Base-by-base conservation (phyloP, 352 stramenopile species). In the Phytophthora idaei region DNA sequence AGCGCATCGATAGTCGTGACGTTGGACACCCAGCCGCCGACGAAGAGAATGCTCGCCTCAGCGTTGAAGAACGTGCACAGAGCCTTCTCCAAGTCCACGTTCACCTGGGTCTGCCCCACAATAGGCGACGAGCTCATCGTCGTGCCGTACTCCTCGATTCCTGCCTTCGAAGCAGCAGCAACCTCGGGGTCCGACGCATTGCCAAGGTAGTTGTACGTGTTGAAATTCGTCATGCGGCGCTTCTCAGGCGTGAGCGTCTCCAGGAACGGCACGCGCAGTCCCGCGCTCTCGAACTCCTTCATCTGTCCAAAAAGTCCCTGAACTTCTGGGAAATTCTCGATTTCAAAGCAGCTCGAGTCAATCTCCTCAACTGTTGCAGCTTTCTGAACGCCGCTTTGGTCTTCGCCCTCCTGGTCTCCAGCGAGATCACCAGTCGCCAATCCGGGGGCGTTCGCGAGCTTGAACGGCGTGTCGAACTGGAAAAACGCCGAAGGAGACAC, bases 181-280 rank as follows among this genome's bases (percentile, higher is more conserved):
- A 92, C 82, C 25, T 76, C 68, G 12, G 64, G 56, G 67, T 92
- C 75, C 28, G 77, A 86, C 2, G 86, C 83, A 48, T 93, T 89
- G 17, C 86, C 86, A 14, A 94, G 74, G 60, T 94, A 94, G 60
- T 94, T 94, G 77, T 94, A 94, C 47, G 86, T 93, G 74, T 93
- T 93, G 69, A 92, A 93, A 80, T 94, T 94, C 28, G 83, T 76
- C 80, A 90, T 90, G 45, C 80, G 74, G 11, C 83, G 77, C 72
- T 89, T 92, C 56, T 87, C 83, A 1, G 80, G 64, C 28, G 83
- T 92, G 4, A 94, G 66, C 27, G 80, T 83, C 47, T 94, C 85
- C 42, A 94, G 66, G 50, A 80, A 94, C 48, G 83, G 83, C 32
- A 94, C 80, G 7, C 64, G 64, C 57, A 94, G 69, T 32, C 87